Conservation (phyloP, 768 basidiomycete species). For the Rhizopogon vesiculosus region DNA sequence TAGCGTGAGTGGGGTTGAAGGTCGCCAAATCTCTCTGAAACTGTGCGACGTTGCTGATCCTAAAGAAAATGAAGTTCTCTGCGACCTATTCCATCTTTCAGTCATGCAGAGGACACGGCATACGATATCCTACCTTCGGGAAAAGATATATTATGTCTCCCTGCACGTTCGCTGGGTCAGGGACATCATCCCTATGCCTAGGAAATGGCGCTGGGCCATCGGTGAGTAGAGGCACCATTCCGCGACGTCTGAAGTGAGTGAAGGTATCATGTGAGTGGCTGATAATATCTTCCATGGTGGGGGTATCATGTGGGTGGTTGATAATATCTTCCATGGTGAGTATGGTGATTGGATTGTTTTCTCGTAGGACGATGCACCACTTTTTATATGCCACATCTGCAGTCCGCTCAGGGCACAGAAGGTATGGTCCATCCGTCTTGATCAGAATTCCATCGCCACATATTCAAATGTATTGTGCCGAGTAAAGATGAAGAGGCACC, state of each 20-base stretch:
- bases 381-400: not conserved
- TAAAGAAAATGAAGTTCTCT: constrained; percentile 5
- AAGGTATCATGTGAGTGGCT: not conserved
- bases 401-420: not conserved
- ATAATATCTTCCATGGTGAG: not conserved
- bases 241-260: not conserved
- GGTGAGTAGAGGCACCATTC: constrained; percentile 1
- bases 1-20: not conserved
- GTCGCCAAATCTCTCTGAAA: not conserved
- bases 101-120: not conserved
- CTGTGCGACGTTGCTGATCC: not conserved
- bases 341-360: not conserved
- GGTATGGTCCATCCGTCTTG: not conserved
- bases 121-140: not conserved
- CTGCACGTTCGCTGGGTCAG: constrained; percentile 1
- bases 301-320: not conserved
- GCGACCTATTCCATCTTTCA: not conserved
- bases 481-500: too few relatives aligned
- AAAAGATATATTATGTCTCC: constrained; percentile 3
- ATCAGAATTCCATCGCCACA: too few relatives aligned
- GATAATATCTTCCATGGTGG: not conserved
- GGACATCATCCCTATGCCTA: not conserved
- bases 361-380: not conserved
- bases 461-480: too few relatives aligned
- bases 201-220: not conserved